These are phyloP conservation scores for Drosera capensis DNA, from an alignment of 148 eudicot species.

Conservation along the genomic window DNA sequence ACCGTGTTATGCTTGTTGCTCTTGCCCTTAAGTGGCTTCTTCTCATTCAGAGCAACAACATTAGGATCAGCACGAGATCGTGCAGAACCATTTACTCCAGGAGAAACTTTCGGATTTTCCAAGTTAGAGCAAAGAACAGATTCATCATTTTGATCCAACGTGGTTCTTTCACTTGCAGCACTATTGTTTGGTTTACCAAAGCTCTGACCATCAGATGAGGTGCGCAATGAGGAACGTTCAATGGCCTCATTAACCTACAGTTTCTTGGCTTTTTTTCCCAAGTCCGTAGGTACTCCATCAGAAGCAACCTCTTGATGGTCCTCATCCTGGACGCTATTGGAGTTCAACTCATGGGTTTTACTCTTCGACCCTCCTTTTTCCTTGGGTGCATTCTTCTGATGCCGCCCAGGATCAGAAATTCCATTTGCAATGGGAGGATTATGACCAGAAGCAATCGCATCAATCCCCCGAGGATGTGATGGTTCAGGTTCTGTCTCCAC, in stretches of 20 bases:
- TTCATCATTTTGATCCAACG: slow-evolving; percentile 5
- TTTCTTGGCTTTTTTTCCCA: slow-evolving; percentile 7
- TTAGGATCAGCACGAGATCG: slow-evolving; percentile 1
- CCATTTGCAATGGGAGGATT: neutral
- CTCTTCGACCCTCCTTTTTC: slow-evolving; percentile 6
- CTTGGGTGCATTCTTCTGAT: neutral
- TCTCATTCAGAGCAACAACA: neutral
- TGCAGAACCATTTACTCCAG: slow-evolving; percentile 7
- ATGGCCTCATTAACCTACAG: slow-evolving; percentile 15
- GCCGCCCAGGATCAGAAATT: neutral
- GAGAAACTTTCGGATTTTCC: slow-evolving; percentile 10
- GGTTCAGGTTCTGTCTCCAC: slow-evolving; percentile 1
- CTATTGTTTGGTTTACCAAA: slow-evolving; percentile 8
- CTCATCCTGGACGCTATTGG: slow-evolving; percentile 12
- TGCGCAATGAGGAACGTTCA: slow-evolving; percentile 15
- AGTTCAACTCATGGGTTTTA: slow-evolving; percentile 10
- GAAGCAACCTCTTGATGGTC: slow-evolving; percentile 9
- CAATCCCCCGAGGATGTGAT: neutral
- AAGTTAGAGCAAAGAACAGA: slow-evolving; percentile 5
- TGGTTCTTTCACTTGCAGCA: slow-evolving; percentile 13
- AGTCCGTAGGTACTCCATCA: slow-evolving; percentile 11
- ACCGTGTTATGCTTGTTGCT: neutral
- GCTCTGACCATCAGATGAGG: slow-evolving; percentile 11
- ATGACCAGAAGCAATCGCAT: neutral
- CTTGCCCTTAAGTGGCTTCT: neutral